Evolutionary conservation across 768 basidiomycete species (phyloP).

Genomic region (Infundibulicybe gibba): DNA sequence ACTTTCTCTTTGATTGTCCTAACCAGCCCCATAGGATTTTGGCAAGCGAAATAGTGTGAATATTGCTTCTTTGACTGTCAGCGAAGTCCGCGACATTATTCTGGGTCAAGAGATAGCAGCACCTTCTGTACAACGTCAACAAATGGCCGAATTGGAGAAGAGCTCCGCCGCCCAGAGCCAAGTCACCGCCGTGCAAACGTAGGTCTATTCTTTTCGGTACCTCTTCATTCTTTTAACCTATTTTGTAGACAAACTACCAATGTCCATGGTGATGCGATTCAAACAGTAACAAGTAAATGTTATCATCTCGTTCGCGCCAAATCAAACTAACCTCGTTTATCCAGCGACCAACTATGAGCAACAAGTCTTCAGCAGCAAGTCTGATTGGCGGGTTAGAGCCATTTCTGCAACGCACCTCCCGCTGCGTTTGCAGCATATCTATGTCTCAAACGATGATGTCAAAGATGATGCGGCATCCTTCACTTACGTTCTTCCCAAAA

Average conservation of each 20-base stretch:
- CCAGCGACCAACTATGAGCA: constrained; percentile 95
- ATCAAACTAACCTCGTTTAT: constrained; percentile 3
- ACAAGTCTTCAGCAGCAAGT: constrained; percentile 98
- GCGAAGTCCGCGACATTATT: constrained; percentile 97
- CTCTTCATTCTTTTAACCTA: constrained; percentile 7
- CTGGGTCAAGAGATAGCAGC: constrained; percentile 98
- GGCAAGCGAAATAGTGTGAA: constrained; percentile 99
- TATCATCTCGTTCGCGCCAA: neutral
- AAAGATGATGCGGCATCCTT: constrained; percentile 94
- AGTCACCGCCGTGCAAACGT: constrained; percentile 94
- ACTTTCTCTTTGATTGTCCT: constrained; percentile 3
- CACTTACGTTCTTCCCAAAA: constrained; percentile 97
- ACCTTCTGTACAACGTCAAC: constrained; percentile 93
- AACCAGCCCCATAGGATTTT: constrained; percentile 64
- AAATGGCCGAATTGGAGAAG: constrained; percentile 99
- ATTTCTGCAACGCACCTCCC: constrained; percentile 96
- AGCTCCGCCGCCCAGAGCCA: constrained; percentile 91
- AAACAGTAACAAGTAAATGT: constrained; percentile 83
- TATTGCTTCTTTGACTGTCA: constrained; percentile 93
- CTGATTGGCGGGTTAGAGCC: constrained; percentile 98
- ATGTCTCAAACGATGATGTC: constrained; percentile 98
- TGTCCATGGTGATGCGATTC: constrained; percentile 93
- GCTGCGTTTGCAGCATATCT: constrained; percentile 96
- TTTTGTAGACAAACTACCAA: constrained; percentile 83
- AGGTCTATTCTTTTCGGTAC: constrained; percentile 16